A percentile compares a stretch with the other conserved stretches of the same genome.
Evolutionary conservation across 768 basidiomycete genomes (phyloP).

Genomic region (Coprinellus micaceus): DNA sequence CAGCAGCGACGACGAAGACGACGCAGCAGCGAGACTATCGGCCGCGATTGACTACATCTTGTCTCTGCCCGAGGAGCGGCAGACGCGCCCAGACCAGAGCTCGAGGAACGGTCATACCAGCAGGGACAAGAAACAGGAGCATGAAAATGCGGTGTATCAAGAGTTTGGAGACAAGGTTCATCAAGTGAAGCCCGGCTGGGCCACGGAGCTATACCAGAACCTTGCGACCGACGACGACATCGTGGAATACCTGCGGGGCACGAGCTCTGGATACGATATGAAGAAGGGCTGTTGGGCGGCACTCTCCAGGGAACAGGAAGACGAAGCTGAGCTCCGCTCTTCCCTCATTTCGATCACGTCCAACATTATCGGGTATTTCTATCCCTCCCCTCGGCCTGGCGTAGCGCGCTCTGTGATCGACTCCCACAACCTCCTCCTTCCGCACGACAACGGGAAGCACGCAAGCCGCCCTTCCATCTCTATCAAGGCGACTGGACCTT

Average conservation of each 20-base stretch:
- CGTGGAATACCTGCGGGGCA: not conserved
- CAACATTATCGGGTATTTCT: not conserved
- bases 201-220: not conserved
- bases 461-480: not conserved
- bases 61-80: too few species aligned
- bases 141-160: too few species aligned
- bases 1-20: too few species aligned
- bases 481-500: not conserved
- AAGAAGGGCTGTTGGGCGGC: not conserved
- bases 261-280: not conserved
- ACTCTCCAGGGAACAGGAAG: not conserved
- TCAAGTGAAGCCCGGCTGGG: too few species aligned
- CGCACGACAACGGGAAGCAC: not conserved
- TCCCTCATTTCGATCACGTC: not conserved
- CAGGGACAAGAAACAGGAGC: too few species aligned
- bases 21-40: too few species aligned
- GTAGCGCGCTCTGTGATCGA: not conserved
- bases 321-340: not conserved
- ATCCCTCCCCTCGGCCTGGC: not conserved
- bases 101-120: too few species aligned
- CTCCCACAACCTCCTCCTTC: not conserved
- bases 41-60: too few species aligned
- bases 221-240: not conserved
- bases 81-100: too few species aligned
- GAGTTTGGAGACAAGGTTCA: too few species aligned